Evolutionary conservation across 1,284 basidiomycete genomes (phyloP), one percentile per base, ranked within the genome.

Genomic region (Thecaphora thlaspeos): DNA sequence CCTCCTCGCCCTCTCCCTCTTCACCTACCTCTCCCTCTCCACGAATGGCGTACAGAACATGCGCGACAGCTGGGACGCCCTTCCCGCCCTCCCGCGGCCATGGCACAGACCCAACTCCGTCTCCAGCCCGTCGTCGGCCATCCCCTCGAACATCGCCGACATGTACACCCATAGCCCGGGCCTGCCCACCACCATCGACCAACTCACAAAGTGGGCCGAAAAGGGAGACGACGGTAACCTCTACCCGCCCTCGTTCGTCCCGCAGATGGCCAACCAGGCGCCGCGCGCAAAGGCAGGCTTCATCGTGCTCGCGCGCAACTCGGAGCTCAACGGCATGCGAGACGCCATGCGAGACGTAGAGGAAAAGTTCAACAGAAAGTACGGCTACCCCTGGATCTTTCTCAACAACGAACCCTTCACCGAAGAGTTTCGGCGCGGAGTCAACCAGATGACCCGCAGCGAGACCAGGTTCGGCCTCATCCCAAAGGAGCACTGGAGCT

Each of bases 401-500:
- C 58, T 81, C 24, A 80, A 80, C 61, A 71, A 79, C 39, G 45
- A 74, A 39, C 73, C 73, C 0, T 80, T 80, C 57, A 55, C 76
- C 2, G 74, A 77, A 0, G 73, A 73, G 30, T 81, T 80, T 72
- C 80, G 78, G 56, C 46, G 59, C 26, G 69, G 67, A 23, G 68
- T 76, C 26, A 45, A 53, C 5, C 46, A 67, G 19, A 68, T 79
- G 52, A 70, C 77, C 3, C 70, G 72, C 9, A 68, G 72, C 28
- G 67, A 63, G 39, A 54, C 63, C 18, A 61, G 70, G 19, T 96
- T 92, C 75, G 93, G 91, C 9, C 80, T 88, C 39, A 91, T 97
- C 64, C 86, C 88, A 1, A 79, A 80, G 10, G 86, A 90, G 3
- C 82, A 92, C 59, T 96, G 93, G 93, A 80, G 83, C 60, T 91